Percentiles rank a stretch among this genome's conserved stretches.
Evolutionary conservation across 139 green algal species (phyloP).

Genomic region (Chlorokybus atmophyticus): DNA sequence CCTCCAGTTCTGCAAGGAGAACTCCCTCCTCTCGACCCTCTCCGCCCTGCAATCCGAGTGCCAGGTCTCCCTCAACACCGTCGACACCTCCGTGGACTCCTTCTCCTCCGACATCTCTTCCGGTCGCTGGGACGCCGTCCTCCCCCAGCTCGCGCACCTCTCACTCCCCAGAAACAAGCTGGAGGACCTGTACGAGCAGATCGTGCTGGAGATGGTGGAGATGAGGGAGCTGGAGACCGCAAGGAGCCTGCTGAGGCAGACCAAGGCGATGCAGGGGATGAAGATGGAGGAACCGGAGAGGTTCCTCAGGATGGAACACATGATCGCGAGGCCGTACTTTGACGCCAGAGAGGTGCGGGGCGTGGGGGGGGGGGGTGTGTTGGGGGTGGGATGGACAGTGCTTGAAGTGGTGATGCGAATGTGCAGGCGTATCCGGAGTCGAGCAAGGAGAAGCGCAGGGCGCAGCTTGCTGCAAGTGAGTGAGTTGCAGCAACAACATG

Average conservation of each 20-base stretch:
- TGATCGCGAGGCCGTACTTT: constrained; percentile 57
- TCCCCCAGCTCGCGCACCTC: constrained; percentile 57
- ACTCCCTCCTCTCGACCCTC: constrained; percentile 71
- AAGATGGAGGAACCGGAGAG: constrained; percentile 71
- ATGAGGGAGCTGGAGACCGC: constrained; percentile 82
- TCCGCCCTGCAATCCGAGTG: constrained; percentile 77
- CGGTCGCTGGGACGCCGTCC: constrained; percentile 78
- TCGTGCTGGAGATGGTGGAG: constrained; percentile 93
- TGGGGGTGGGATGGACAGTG: constrained; percentile 64
- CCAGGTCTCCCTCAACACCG: constrained; percentile 83
- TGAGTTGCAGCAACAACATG: constrained; percentile 1
- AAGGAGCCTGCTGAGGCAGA: constrained; percentile 74
- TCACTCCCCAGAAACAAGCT: constrained; percentile 76
- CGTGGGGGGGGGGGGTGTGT: background rate
- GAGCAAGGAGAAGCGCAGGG: constrained; percentile 72
- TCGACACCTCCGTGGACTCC: constrained; percentile 68
- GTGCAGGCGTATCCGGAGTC: constrained; percentile 33
- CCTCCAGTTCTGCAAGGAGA: constrained; percentile 95
- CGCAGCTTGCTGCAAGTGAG: constrained; percentile 39
- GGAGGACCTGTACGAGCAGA: constrained; percentile 88
- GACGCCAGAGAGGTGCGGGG: constrained; percentile 62
- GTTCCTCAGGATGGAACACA: constrained; percentile 63
- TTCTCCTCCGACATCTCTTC: constrained; percentile 78
- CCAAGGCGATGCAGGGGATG: constrained; percentile 55
- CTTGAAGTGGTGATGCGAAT: background rate